Evolutionary conservation across 1,284 basidiomycete genomes (phyloP).

Genomic region (Taiwanofungus camphoratus): DNA sequence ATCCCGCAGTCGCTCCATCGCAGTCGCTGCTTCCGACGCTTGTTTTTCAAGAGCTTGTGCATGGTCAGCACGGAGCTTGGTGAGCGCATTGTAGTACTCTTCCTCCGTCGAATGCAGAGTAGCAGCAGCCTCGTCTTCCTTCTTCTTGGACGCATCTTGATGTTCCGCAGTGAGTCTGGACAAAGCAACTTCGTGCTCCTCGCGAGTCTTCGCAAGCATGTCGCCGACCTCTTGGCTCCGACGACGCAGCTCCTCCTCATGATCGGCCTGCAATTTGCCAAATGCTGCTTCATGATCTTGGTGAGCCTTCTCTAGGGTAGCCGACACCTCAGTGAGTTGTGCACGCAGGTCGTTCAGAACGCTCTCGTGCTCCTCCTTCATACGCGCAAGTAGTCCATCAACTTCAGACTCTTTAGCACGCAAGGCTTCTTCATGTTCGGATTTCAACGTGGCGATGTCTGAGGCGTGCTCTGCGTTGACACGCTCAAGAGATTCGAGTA

Average conservation of each 20-base stretch:
- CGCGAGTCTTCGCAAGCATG: constrained; percentile 30
- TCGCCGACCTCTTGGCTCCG: constrained; percentile 23
- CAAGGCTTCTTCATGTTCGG: constrained; percentile 50
- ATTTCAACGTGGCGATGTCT: constrained; percentile 45
- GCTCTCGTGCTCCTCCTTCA: constrained; percentile 38
- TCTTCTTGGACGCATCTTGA: constrained; percentile 47
- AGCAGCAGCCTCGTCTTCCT: constrained; percentile 51
- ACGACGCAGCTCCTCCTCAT: constrained; percentile 29
- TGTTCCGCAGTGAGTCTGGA: constrained; percentile 50
- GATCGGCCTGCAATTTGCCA: constrained; percentile 30
- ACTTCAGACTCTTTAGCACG: constrained; percentile 47
- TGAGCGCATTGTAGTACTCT: constrained; percentile 73
- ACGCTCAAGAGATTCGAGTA: constrained; percentile 40
- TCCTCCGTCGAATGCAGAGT: constrained; percentile 65
- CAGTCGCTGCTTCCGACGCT: constrained; percentile 50
- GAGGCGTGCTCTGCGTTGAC: constrained; percentile 33
- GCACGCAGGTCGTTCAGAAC: constrained; percentile 24
- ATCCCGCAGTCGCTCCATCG: constrained; percentile 60
- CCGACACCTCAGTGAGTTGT: constrained; percentile 26
- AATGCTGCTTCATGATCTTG: constrained; percentile 32
- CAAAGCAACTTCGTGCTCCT: constrained; percentile 34
- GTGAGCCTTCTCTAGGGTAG: constrained; percentile 25
- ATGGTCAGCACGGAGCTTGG: constrained; percentile 65
- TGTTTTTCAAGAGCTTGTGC: constrained; percentile 56
- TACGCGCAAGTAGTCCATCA: constrained; percentile 37